phyloP scores from a whole-genome alignment of 345 rosid species.

The Syzygium grande region DNA sequence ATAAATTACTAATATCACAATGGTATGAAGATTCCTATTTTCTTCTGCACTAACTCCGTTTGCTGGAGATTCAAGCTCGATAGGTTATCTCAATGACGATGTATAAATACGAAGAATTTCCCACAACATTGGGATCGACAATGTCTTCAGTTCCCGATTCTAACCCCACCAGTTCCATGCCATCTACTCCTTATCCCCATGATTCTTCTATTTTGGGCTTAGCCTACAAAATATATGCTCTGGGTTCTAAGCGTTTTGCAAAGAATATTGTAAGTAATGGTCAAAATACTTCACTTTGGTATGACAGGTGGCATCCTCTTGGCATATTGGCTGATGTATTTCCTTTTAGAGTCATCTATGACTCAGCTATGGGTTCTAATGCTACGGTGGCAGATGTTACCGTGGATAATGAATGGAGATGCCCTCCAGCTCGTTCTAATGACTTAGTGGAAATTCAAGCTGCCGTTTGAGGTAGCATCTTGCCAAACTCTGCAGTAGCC shows the following conservation, averaged over 20 bases:
- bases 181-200: slow-evolving; percentile 3
- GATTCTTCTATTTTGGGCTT: not conserved
- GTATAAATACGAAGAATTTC: slow-evolving; percentile 36
- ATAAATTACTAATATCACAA: not conserved
- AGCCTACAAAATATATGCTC: not conserved
- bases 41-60: not conserved
- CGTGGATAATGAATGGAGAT: not conserved
- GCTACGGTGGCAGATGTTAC: not conserved
- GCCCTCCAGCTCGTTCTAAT: not conserved
- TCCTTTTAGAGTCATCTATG: not conserved
- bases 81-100: slow-evolving; percentile 87
- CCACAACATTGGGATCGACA: slow-evolving; percentile 15
- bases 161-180: slow-evolving; percentile 21
- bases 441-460: not conserved
- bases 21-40: not conserved
- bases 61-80: slow-evolving; percentile 20
- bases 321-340: not conserved
- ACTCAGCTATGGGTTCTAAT: not conserved
- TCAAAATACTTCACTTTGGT: not conserved
- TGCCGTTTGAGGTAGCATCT: not conserved
- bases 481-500: not conserved
- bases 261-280: not conserved
- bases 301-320: not conserved
- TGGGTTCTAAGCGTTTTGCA: not conserved
- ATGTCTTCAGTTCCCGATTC: slow-evolving; percentile 20